phyloP scores from a whole-genome alignment of 139 green algal species.

The Chlorella sp. region DNA sequence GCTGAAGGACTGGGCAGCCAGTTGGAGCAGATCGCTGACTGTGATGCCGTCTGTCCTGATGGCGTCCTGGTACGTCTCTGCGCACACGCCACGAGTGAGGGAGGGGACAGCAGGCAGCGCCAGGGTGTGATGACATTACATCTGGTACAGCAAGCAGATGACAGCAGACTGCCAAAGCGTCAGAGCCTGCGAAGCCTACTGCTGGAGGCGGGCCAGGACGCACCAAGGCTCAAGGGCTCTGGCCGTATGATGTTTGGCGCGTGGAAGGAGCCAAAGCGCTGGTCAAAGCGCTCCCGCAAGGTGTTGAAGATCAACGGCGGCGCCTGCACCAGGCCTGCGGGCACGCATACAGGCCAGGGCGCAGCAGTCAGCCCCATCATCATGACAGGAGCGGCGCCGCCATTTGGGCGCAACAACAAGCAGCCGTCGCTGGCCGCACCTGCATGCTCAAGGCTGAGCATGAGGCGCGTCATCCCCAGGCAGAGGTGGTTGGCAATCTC shows the following conservation, averaged over 20 bases:
- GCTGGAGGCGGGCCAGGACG: neutral
- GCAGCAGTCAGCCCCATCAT: neutral
- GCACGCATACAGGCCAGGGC: neutral
- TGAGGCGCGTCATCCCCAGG: conserved; percentile 40
- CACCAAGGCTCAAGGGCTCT: neutral
- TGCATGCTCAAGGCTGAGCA: conserved; percentile 25
- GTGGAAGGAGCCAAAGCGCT: conserved; percentile 58
- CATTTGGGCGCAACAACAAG: too few species aligned
- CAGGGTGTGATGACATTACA: too few species aligned
- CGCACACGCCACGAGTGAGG: too few species aligned
- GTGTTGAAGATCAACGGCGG: conserved; percentile 45
- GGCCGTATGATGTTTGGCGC: neutral
- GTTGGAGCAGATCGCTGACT: neutral
- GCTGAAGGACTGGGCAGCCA: neutral
- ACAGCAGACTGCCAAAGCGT: too few species aligned
- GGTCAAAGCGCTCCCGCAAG: conserved; percentile 50
- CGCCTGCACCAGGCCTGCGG: conserved; percentile 7
- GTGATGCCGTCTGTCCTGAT: neutral
- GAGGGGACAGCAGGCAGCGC: too few species aligned
- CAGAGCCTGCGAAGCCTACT: neutral
- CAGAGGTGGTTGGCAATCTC: conserved; percentile 27
- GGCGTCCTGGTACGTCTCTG: too few species aligned
- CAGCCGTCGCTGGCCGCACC: conserved; percentile 3
- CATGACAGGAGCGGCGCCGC: too few species aligned
- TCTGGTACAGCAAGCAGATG: too few species aligned